Conservation (phyloP, 805 yeast genomes). For the Candida succiphila region DNA sequence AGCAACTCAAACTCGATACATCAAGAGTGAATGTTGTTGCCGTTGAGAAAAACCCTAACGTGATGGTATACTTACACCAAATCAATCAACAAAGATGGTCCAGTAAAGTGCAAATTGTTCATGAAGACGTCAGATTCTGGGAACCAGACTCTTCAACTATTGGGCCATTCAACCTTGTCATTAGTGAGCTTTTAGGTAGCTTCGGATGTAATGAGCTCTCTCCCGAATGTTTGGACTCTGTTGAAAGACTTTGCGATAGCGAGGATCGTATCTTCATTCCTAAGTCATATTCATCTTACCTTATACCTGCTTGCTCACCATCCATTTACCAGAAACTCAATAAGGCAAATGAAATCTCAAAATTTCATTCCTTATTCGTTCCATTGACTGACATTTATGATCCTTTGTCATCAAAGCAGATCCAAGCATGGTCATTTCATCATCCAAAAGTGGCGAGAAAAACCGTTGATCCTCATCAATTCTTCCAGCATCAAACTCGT, state of each 20-base stretch:
- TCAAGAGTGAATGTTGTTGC: slow-evolving; percentile 34
- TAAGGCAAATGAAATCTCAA: slow-evolving; percentile 3
- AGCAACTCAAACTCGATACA: slow-evolving; percentile 17
- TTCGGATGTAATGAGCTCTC: slow-evolving; percentile 88
- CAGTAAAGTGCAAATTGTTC: slow-evolving; percentile 36
- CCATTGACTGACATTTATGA: slow-evolving; percentile 25
- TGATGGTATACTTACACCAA: slow-evolving; percentile 37
- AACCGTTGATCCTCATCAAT: background rate
- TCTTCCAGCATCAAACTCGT: background rate
- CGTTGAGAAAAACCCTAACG: slow-evolving; percentile 64
- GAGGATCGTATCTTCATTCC: slow-evolving; percentile 53
- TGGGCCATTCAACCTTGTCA: slow-evolving; percentile 42
- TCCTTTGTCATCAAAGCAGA: slow-evolving; percentile 33
- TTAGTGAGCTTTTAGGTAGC: slow-evolving; percentile 81
- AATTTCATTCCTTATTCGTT: slow-evolving; percentile 17
- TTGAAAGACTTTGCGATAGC: slow-evolving; percentile 31
- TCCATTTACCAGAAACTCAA: slow-evolving; percentile 29
- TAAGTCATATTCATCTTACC: slow-evolving; percentile 40
- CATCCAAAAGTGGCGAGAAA: slow-evolving; percentile 24
- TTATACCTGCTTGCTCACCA: slow-evolving; percentile 64
- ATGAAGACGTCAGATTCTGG: slow-evolving; percentile 53
- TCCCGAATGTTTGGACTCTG: slow-evolving; percentile 63
- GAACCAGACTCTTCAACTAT: slow-evolving; percentile 13
- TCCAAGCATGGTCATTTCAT: slow-evolving; percentile 50
- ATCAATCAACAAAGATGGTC: slow-evolving; percentile 47